phyloP scores from a whole-genome alignment of 352 stramenopile species.

The Aphanomyces stellatus region DNA sequence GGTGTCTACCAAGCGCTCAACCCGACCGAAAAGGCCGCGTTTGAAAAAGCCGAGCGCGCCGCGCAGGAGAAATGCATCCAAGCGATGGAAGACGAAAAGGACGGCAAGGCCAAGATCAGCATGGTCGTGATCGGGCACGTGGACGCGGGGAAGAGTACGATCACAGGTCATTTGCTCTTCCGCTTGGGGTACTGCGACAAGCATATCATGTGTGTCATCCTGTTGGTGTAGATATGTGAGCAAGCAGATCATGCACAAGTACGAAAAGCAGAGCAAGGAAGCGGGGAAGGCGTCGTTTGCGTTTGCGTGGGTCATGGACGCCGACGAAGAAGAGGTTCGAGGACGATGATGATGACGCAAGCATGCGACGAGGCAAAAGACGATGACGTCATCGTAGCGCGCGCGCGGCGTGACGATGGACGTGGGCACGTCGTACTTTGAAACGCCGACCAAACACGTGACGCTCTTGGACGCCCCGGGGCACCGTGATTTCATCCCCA shows the following conservation, averaged over 20 bases:
- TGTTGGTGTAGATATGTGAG: conserved; percentile 37
- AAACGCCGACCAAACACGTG: conserved; percentile 85
- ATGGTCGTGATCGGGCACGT: conserved; percentile 97
- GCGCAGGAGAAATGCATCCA: conserved; percentile 49
- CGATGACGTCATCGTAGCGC: no score
- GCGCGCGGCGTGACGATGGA: conserved; percentile 97
- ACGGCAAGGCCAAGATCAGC: conserved; percentile 78
- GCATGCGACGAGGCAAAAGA: no score
- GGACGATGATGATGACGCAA: conserved; percentile 29
- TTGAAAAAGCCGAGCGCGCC: conserved; percentile 58
- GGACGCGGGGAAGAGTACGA: conserved; percentile 95
- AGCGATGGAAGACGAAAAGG: conserved; percentile 27
- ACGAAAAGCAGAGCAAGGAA: conserved; percentile 84
- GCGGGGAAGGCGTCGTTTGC: conserved; percentile 93
- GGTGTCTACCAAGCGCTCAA: conserved; percentile 40
- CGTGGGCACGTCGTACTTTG: conserved; percentile 90
- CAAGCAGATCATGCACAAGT: conserved; percentile 86
- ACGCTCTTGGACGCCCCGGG: conserved; percentile 95
- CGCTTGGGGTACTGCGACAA: conserved; percentile 83
- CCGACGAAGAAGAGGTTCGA: conserved; percentile 61
- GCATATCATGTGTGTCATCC: no score
- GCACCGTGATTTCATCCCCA: conserved; percentile 96
- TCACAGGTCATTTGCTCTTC: conserved; percentile 94
- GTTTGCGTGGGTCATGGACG: conserved; percentile 93
- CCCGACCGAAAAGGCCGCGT: conserved; percentile 46